Base-by-base conservation (phyloP, 2,329 filamentous ascomycete genomes). In the Cadophora gregata region DNA sequence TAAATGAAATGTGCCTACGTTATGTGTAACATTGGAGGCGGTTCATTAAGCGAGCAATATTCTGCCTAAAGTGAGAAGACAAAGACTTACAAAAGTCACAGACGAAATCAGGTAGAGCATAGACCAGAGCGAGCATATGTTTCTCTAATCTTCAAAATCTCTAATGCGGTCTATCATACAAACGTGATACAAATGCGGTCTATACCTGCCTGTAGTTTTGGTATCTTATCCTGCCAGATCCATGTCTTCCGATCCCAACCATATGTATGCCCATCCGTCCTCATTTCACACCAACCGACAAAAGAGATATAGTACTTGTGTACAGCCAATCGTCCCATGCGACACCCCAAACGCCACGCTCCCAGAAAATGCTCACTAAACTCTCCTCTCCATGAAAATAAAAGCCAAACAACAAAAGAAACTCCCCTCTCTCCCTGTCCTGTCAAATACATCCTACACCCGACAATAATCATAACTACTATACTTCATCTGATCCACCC, bases 401-500 rank as follows among this genome's bases (percentile, higher is more conserved):
- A 33, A 33, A 33, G 31, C 31, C 5, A 33, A 42, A 42, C 2
- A 10, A 42, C 38, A 31, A 31, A 33, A n/a, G 16, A 10, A 55
- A 55, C 25, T 21, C 36, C 16, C 29, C 36, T 10, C 36, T 21
- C 19, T 12, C 38, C 16, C 4, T 2, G 12, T 16, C 38, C 12
- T 12, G 14, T 12, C 3, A 47, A 47, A 19, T 47, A 5, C 14
- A 2, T 21, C 58, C 60, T 67, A 67, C 12, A 29, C 63, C 33
- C 64, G 62, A 38, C 72, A 76, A 48, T 70, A 69, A 51, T 77
- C 72, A 55, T 71, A 75, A 58, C 70, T 75, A 25, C 67, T 69
- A 69, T 76, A 77, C 12, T 61, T 67, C 42, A 67, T 59, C 24
- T 61, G 63, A 47, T 65, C 62, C 3, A 69, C 62, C 74, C 74